Evolutionary conservation across 441 rosid genomes (phyloP), one percentile per base, ranked within the genome.

Genomic region (Erodium moschatum): DNA sequence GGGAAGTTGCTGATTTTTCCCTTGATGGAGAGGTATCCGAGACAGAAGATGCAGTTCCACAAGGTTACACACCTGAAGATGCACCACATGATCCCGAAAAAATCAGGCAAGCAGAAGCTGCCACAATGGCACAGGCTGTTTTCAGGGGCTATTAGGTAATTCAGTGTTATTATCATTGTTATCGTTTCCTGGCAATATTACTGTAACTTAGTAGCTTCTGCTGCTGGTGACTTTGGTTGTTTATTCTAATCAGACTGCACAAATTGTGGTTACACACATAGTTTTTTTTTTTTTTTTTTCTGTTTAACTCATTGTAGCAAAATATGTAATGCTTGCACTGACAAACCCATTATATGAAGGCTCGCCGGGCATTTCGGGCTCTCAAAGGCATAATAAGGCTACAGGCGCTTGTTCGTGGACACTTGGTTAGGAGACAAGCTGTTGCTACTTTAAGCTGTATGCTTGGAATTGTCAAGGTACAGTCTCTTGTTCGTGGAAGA

Each of bases 351-450:
- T 77, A 70, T 74, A 44, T 79, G 73, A 80, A 87, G 89, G 92
- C 85, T 78, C 88, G 85, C 38, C 78, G 81, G 68, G 87, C 87
- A 64, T 86, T 80, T 63, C 68, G 77, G 66, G 81, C 75, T 16
- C 85, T 87, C 65, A 86, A 86, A 80, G 82, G 87, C 69, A 74
- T 83, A 44, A 74, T 77, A 67, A 83, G 77, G 82, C 64, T 87
- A 70, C 93, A 87, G 77, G 89, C 90, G 60, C 72, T 84, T 64
- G 76, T 86, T 69, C 89, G 90, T 70, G 90, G 93, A 61, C 87
- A 75, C 77, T 77, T 87, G 73, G 89, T 87, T 44, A 82, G 90
- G 77, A 83, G 85, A 74, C 89, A 87, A 83, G 93, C 90, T 56
- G 77, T 83, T 80, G 86, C 90, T 63, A 87, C 93, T 13, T 79